Base-by-base conservation (phyloP, 2,329 filamentous ascomycete species). In the Zopfia rhizophila region DNA sequence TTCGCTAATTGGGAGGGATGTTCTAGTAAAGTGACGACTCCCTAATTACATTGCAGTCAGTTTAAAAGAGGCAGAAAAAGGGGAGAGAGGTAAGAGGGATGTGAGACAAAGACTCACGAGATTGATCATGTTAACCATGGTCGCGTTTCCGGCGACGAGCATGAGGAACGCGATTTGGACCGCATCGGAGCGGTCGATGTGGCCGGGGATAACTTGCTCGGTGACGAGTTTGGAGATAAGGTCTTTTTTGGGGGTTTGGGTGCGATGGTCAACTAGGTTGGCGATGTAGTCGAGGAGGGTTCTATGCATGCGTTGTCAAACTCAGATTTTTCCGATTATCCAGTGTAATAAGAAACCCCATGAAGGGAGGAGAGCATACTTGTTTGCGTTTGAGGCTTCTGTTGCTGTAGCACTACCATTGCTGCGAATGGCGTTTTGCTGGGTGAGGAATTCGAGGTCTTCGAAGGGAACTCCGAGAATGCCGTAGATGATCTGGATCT, bases 101-200 rank as follows among this genome's bases (percentile, higher is more conserved):
- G 22, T 3, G 8, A 11, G 16, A 21, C 5, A 35, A 10, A 28
- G 28, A 18, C 36, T 35, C 38, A 75, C 75, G 22, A 80, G 64
- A 1, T 72, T 68, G 44, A 80, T 80, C 73, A 78, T 80, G 55
- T 75, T 79, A 4, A 80, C 73, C 74, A 80, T 77, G 1, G 79
- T 80, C 0, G 78, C 79, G 25, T 81, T 82, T 2, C 78, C 78
- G 0, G 78, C 78, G 1, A 79, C 77, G 1, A 81, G 70, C 4
- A 80, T 65, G 6, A 81, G 60, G 56, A 81, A 80, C 0, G 78
- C 75, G 33, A 80, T 77, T 44, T 78, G 75, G 1, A 79, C 54
- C 10, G 53, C 63, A 42, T 70, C 66, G 5, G 54, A 41, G 38
- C 47, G 62, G 10, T 56, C 39, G 13, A 74, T 53, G 42, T 69